A percentile compares a stretch with the other conserved stretches of the same genome.
phyloP scores from a whole-genome alignment of 345 rosid genomes.

The Citrus hindsii region DNA sequence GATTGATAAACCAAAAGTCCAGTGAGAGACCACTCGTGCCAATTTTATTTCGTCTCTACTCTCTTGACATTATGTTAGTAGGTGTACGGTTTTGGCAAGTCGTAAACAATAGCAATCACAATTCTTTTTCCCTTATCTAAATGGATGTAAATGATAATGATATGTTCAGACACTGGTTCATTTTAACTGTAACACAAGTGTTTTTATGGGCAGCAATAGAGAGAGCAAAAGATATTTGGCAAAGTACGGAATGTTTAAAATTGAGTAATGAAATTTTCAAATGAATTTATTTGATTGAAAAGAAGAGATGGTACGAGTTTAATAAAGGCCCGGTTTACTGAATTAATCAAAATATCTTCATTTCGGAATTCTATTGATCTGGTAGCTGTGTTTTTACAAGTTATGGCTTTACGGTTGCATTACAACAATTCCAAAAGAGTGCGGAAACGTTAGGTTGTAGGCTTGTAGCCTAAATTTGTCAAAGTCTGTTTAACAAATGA shows the following conservation, averaged over 20 bases:
- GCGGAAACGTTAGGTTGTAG: too few species aligned
- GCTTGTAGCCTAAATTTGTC: too few species aligned
- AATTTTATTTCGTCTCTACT: background rate
- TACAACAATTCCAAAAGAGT: too few species aligned
- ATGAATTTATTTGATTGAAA: too few species aligned
- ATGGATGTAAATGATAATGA: conserved; percentile 13
- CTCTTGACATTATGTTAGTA: background rate
- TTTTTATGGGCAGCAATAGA: background rate
- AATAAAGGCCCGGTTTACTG: too few species aligned
- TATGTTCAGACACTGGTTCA: conserved; percentile 1
- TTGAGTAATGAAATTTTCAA: too few species aligned
- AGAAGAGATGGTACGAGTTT: too few species aligned
- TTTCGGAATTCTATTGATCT: too few species aligned
- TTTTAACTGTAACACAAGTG: background rate
- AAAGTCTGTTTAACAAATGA: too few species aligned
- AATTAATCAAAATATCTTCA: too few species aligned
- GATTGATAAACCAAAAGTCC: conserved; percentile 69
- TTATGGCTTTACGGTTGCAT: too few species aligned
- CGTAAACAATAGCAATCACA: conserved; percentile 2
- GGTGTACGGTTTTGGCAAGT: conserved; percentile 8
- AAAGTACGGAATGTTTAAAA: background rate
- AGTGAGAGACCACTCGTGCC: conserved; percentile 22
- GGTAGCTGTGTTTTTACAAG: too few species aligned
- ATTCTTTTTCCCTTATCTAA: background rate
- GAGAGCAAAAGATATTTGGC: background rate